phyloP scores from a whole-genome alignment of 1,284 basidiomycete genomes.

The Boletus smithii region DNA sequence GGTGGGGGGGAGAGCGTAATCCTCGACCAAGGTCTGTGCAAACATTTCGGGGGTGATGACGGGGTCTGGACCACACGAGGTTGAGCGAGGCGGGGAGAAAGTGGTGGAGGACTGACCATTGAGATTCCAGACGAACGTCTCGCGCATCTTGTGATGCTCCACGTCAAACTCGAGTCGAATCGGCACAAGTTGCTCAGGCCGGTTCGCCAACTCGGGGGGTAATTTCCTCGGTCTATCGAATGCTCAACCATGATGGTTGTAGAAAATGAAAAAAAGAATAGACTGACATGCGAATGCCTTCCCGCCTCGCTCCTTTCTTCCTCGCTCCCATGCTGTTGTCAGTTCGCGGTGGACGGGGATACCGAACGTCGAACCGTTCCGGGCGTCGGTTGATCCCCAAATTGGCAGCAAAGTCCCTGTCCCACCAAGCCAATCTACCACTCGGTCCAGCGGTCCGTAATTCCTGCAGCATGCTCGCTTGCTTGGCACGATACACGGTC shows the following conservation, averaged over 20 bases:
- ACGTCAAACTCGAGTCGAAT: constrained; percentile 95
- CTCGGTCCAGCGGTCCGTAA: constrained; percentile 27
- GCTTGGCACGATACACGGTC: constrained; percentile 31
- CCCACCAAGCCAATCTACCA: constrained; percentile 32
- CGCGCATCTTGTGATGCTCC: constrained; percentile 86
- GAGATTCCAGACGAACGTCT: constrained; percentile 97
- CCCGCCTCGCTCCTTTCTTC: constrained; percentile 57
- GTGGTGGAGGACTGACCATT: constrained; percentile 54
- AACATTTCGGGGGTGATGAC: constrained; percentile 88
- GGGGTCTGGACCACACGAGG: constrained; percentile 55
- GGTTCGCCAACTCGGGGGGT: constrained; percentile 53
- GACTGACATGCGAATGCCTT: constrained; percentile 69
- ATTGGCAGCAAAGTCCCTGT: constrained; percentile 24
- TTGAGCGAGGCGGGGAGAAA: not conserved
- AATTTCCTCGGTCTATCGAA: constrained; percentile 58
- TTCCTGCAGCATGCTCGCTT: constrained; percentile 31
- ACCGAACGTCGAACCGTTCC: constrained; percentile 65
- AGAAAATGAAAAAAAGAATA: constrained; percentile 4
- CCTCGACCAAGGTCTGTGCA: constrained; percentile 87
- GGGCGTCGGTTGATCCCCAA: constrained; percentile 33
- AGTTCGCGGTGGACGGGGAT: constrained; percentile 51
- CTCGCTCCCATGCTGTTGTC: constrained; percentile 42
- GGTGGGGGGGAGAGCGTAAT: constrained; percentile 74
- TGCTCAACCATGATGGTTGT: constrained; percentile 4
- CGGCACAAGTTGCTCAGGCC: constrained; percentile 82